These are phyloP conservation scores for Mycena pura DNA, from an alignment of 768 basidiomycete genomes.

Conservation along the genomic window DNA sequence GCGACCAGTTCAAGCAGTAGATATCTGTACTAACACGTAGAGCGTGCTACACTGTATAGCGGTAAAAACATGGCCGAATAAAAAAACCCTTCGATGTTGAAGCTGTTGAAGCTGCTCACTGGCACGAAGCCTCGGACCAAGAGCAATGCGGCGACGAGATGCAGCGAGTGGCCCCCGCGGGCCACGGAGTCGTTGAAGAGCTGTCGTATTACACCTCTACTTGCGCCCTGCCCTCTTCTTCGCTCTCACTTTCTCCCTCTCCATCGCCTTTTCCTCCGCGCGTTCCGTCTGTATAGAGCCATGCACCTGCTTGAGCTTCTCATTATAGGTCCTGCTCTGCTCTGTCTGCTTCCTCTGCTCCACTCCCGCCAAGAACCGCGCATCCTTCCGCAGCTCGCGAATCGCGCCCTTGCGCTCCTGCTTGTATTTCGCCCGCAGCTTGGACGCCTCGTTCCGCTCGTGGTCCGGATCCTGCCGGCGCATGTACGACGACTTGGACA, in stretches of 20 bases:
- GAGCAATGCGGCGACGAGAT: no score
- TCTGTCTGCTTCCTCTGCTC: slow-evolving; percentile 84
- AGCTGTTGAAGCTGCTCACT: no score
- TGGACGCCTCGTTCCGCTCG: slow-evolving; percentile 85
- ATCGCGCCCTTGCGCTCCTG: slow-evolving; percentile 98
- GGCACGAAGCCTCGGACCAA: no score
- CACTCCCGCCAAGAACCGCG: slow-evolving; percentile 89
- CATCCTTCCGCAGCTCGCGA: slow-evolving; percentile 94
- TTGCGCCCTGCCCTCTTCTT: slow-evolving; percentile 81
- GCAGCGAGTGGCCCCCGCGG: no score
- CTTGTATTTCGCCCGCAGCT: slow-evolving; percentile 88
- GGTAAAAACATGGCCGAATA: no score
- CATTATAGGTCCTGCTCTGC: slow-evolving; percentile 83
- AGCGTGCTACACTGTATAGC: no score
- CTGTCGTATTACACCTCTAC: no score
- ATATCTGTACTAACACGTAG: no score
- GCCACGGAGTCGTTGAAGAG: no score
- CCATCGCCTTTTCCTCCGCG: slow-evolving; percentile 93
- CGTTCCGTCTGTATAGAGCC: slow-evolving; percentile 84
- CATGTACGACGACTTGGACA: slow-evolving; percentile 72
- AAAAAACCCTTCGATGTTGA: no score
- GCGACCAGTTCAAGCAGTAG: no score
- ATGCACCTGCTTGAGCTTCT: slow-evolving; percentile 84
- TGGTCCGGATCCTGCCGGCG: slow-evolving; percentile 90
- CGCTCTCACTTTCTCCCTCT: slow-evolving; percentile 79